Evolutionary conservation across 257 asterid genomes (phyloP).

Genomic region (Eucommia ulmoides): DNA sequence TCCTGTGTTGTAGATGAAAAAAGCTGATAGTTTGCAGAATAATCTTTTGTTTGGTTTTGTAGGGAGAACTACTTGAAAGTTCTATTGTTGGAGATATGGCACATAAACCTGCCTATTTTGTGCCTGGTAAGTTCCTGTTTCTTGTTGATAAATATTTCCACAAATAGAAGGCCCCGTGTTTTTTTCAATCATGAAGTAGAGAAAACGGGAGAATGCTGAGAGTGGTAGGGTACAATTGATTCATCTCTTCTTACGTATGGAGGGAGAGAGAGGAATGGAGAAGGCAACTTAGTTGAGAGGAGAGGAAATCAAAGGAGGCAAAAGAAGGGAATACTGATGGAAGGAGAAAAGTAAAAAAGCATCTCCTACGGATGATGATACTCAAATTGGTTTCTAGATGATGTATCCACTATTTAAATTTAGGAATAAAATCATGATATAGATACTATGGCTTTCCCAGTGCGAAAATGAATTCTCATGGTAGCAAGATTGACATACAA

Average conservation of each 20-base stretch:
- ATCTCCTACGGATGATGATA: no score
- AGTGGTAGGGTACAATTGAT: neutral
- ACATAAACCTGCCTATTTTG: slow-evolving; percentile 2
- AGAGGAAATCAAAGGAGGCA: neutral
- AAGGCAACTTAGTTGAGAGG: neutral
- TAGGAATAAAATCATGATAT: no score
- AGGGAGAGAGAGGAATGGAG: neutral
- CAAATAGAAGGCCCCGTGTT: no score
- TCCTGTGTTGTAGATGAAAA: neutral
- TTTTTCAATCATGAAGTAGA: neutral
- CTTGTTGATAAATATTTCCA: neutral
- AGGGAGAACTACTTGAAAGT: slow-evolving; percentile 3
- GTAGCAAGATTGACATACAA: neutral
- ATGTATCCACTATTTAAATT: no score
- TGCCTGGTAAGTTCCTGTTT: neutral
- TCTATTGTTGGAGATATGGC: slow-evolving; percentile 1
- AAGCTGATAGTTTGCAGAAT: neutral
- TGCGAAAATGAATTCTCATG: neutral
- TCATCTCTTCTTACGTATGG: neutral
- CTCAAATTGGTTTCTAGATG: no score
- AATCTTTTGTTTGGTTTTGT: neutral
- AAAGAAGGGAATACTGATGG: neutral
- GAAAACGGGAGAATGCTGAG: neutral
- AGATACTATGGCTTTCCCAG: no score
- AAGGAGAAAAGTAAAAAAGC: neutral